Conservation (phyloP, 2,329 filamentous ascomycete genomes). For the Fusarium pseudocircinatum region DNA sequence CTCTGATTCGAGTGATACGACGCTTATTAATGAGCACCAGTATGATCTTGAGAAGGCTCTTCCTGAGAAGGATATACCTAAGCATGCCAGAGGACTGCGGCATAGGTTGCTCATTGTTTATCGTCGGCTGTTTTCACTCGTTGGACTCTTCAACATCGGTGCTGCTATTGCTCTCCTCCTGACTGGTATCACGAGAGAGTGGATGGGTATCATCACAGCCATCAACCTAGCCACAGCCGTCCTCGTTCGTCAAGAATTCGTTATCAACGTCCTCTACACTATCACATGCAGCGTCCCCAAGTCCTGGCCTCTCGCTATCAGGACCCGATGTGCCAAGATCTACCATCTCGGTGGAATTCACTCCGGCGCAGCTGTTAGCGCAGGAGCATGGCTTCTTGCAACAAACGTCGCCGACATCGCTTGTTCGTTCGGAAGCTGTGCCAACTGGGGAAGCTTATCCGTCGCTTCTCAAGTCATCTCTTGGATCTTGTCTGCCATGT, state of each 20-base stretch:
- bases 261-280: slow-evolving; percentile 62
- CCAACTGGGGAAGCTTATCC: slow-evolving; percentile 44
- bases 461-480: slow-evolving; percentile 58
- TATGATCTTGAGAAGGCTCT: slow-evolving; percentile 46
- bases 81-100: slow-evolving; percentile 51
- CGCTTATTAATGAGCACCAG: slow-evolving; percentile 37
- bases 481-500: slow-evolving; percentile 67
- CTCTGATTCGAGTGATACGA: slow-evolving; percentile 29
- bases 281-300: slow-evolving; percentile 57
- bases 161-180: slow-evolving; percentile 57
- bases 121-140: slow-evolving; percentile 63
- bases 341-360: slow-evolving; percentile 64
- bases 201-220: slow-evolving; percentile 54
- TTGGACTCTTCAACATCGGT: slow-evolving; percentile 61
- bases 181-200: slow-evolving; percentile 47
- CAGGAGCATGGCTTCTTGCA: slow-evolving; percentile 58
- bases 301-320: slow-evolving; percentile 58
- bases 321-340: slow-evolving; percentile 58
- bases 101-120: slow-evolving; percentile 63
- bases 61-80: slow-evolving; percentile 54
- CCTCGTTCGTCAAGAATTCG: slow-evolving; percentile 62
- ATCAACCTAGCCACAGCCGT: slow-evolving; percentile 61
- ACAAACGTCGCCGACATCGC: slow-evolving; percentile 47
- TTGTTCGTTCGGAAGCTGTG: slow-evolving; percentile 31
- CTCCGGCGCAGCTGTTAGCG: slow-evolving; percentile 59